Conservation (phyloP, 495 filamentous ascomycete genomes). For the Aspergillus mulundensis region DNA sequence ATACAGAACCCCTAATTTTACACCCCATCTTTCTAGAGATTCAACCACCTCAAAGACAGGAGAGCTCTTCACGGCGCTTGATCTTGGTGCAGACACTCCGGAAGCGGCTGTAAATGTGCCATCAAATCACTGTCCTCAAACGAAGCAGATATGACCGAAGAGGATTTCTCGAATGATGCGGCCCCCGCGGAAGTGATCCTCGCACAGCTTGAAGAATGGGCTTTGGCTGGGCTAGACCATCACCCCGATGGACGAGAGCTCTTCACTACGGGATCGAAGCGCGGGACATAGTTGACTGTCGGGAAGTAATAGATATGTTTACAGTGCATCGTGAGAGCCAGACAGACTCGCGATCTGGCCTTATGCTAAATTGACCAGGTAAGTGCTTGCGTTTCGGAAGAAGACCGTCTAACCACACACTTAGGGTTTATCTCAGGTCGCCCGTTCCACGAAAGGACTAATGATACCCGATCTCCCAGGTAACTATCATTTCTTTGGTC, state of each 20-base stretch:
- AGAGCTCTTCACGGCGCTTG: neutral
- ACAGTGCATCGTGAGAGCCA: neutral
- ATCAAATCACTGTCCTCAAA: conserved; percentile 16
- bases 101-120: neutral
- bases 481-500: conserved; percentile 6
- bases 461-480: conserved; percentile 34
- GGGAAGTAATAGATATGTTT: conserved; percentile 18
- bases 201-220: conserved; percentile 14
- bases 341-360: conserved; percentile 23
- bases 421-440: conserved; percentile 30
- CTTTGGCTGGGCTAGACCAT: conserved; percentile 5
- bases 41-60: neutral
- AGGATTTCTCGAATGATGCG: conserved; percentile 19
- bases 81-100: neutral
- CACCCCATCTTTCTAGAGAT: neutral
- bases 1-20: neutral
- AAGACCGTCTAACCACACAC: conserved; percentile 1
- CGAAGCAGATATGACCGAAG: conserved; percentile 15
- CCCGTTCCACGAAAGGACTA: conserved; percentile 26
- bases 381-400: neutral
- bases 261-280: conserved; percentile 14
- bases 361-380: conserved; percentile 34
- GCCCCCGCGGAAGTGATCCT: conserved; percentile 12
- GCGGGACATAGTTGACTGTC: conserved; percentile 17
- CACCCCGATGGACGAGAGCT: conserved; percentile 16